Percentiles rank a stretch among this genome's conserved stretches.
These are phyloP conservation scores for Vanrija pseudolonga DNA, from an alignment of 1,284 basidiomycete species.

Conservation along the genomic window DNA sequence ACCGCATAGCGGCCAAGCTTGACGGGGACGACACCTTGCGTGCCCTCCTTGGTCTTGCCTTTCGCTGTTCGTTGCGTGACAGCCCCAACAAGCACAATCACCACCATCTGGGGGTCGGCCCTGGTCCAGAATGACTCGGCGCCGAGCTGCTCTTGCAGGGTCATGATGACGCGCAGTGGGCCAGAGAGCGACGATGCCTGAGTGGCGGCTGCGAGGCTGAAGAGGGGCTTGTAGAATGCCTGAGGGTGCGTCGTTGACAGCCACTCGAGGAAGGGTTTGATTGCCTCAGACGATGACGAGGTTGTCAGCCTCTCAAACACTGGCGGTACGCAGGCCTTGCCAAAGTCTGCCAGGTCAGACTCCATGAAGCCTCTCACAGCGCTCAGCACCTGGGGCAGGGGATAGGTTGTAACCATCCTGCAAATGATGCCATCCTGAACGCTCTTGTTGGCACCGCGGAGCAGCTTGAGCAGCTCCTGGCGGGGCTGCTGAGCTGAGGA, in stretches of 20 bases:
- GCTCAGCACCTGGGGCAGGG: not conserved
- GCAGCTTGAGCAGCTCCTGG: not conserved
- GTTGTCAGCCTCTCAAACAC: conserved; percentile 19
- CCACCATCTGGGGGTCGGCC: conserved; percentile 70
- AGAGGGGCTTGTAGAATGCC: conserved; percentile 70
- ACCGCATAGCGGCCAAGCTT: conserved; percentile 65
- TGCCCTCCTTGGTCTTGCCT: conserved; percentile 42
- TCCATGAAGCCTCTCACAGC: conserved; percentile 10
- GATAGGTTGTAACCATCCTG: conserved; percentile 2
- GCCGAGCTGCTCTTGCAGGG: conserved; percentile 55
- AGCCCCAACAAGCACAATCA: conserved; percentile 57
- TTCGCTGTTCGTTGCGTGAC: conserved; percentile 29
- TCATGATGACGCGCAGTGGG: conserved; percentile 58
- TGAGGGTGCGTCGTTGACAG: conserved; percentile 53
- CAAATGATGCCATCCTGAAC: not conserved
- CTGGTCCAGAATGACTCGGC: conserved; percentile 60
- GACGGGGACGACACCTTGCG: conserved; percentile 51
- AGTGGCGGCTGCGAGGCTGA: conserved; percentile 62
- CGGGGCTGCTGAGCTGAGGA: not conserved
- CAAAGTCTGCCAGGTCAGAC: conserved; percentile 9
- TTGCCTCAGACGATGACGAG: not conserved
- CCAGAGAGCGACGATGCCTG: conserved; percentile 59
- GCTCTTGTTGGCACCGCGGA: not conserved
- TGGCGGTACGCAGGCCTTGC: conserved; percentile 1
- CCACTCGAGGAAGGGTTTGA: conserved; percentile 25